A percentile compares a stretch with the other conserved stretches of the same genome.
phyloP scores from a whole-genome alignment of 208 protist species.

The Acanthamoeba rhysodes region DNA sequence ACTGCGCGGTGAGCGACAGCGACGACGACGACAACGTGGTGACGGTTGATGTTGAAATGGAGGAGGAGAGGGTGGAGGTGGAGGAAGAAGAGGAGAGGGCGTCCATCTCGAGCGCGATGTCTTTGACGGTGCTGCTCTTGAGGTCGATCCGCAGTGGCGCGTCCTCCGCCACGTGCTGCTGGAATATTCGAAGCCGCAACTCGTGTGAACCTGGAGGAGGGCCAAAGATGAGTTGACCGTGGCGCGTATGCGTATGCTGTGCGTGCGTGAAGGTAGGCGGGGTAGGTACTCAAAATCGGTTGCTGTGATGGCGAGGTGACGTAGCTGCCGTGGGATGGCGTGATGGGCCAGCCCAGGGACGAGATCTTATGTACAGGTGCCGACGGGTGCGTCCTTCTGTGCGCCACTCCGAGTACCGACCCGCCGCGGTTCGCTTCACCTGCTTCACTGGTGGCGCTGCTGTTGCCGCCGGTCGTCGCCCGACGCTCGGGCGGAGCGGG shows the following conservation, averaged over 20 bases:
- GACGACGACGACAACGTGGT: neutral
- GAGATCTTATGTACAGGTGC: constrained; percentile 34
- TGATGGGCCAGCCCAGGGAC: neutral
- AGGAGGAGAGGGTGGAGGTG: neutral
- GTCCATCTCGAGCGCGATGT: neutral
- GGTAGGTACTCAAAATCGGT: neutral
- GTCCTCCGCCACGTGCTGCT: constrained; percentile 27
- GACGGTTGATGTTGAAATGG: neutral
- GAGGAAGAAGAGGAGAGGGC: neutral
- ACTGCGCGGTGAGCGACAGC: neutral
- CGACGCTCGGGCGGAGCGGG: too few relatives aligned
- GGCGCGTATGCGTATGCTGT: too few relatives aligned
- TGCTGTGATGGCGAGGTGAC: neutral
- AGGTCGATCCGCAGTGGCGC: neutral
- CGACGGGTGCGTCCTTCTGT: neutral
- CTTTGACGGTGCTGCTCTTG: neutral
- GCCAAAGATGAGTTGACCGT: neutral
- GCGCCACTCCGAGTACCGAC: neutral
- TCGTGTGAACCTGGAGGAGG: neutral
- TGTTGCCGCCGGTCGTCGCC: too few relatives aligned
- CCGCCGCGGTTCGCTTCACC: neutral
- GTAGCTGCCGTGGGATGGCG: neutral
- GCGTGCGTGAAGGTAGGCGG: neutral
- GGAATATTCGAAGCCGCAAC: neutral
- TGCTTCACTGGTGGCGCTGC: neutral